These are phyloP conservation scores for Viola odorata DNA, from an alignment of 345 rosid species.

Conservation along the genomic window DNA sequence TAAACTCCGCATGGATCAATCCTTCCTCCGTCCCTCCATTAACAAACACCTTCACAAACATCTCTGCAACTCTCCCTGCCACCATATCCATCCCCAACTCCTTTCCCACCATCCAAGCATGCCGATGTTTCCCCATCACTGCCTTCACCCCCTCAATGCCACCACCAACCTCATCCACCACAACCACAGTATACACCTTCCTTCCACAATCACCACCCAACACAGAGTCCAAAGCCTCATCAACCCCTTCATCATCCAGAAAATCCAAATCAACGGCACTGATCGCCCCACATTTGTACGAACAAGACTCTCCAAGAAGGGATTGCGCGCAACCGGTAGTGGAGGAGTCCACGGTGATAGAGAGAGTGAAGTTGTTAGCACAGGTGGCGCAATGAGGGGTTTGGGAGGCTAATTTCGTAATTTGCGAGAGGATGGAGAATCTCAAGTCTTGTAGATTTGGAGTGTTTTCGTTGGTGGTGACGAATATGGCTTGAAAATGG, in stretches of 20 bases:
- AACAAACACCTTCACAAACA: constrained; percentile 65
- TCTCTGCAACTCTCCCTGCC: constrained; percentile 53
- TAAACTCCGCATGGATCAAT: constrained; percentile 66
- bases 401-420: constrained; percentile 34
- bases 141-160: constrained; percentile 36
- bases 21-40: constrained; percentile 81
- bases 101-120: constrained; percentile 72
- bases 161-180: constrained; percentile 32
- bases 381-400: constrained; percentile 50
- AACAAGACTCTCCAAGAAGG: constrained; percentile 10
- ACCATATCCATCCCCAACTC: constrained; percentile 33
- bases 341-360: constrained; percentile 41
- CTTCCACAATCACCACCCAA: constrained; percentile 37
- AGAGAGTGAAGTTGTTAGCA: constrained; percentile 41
- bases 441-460: constrained; percentile 28
- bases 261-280: constrained; percentile 28
- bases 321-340: constrained; percentile 4
- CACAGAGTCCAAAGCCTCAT: constrained; percentile 47
- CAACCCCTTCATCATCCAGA: constrained; percentile 44
- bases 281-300: constrained; percentile 49
- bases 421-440: constrained; percentile 36
- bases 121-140: constrained; percentile 81
- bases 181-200: constrained; percentile 52
- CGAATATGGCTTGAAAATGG: constrained; percentile 54
- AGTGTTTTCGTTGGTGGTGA: constrained; percentile 30